Evolutionary conservation across 2,329 filamentous ascomycete species (phyloP), one percentile per base, ranked within the genome.

Genomic region (Fusarium chuoi): DNA sequence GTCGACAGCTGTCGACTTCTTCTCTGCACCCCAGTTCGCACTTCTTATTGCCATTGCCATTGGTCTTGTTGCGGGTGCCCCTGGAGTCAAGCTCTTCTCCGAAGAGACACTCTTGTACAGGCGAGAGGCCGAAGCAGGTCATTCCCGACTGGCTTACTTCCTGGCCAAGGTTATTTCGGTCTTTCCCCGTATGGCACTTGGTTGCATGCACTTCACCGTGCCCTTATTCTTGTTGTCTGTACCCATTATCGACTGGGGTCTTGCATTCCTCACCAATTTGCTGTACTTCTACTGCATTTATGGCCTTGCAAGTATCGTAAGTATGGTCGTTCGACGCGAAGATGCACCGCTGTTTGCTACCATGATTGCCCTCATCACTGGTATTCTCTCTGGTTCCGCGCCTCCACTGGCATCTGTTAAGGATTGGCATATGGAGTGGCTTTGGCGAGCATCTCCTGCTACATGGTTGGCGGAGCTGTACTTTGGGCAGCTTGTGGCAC

Each of bases 211-310:
- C 77, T 90, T 90, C 78, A 85, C 87, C 3, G 85, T 86, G 8
- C 80, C 87, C 24, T 80, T 89, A 20, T 82, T 86, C 42, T 71
- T 89, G 4, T 82, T 90, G 13, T 81, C 84, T 2, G 84, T 83
- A 7, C 87, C 88, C 3, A 80, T 86, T 28, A 88, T 89, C 24
- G 76, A 78, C n/a, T 90, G 85, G 81, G 77, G 79, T 28, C 78
- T 83, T 15, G 86, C 86, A 33, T 90, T 87, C 76, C 60, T 82
- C 20, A 84, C 83, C 12, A 90, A 90, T 63, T 74, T 89, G 51
- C 68, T 86, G 15, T 90, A 90, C 79, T 90, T 89, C 74, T 91
- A 86, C 80, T 87, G 86, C 74, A 87, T 90, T 57, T 90, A 89
- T 76, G 88, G 89, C 0, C 82, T 90, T 12, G 85, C 88, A 1